Conservation (phyloP, 2,329 filamentous ascomycete species). For the Coniochaeta sp. region DNA sequence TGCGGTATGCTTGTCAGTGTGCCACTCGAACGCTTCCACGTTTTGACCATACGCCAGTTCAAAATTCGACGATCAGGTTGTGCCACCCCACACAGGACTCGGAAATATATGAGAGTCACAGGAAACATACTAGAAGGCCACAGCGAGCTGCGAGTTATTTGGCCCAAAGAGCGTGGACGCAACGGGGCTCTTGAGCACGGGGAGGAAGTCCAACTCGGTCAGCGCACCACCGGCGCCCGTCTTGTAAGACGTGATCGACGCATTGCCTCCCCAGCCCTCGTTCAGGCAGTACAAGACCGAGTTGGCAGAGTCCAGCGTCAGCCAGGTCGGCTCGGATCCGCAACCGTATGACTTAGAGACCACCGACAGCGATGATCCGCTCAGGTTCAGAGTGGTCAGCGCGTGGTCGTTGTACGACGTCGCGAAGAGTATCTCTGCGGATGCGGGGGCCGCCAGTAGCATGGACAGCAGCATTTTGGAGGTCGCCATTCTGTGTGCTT, state of each 20-base stretch:
- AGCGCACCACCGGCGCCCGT: slow-evolving; percentile 30
- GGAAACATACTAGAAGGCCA: slow-evolving; percentile 10
- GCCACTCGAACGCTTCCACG: neutral
- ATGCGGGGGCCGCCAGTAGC: slow-evolving; percentile 8
- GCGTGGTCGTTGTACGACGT: slow-evolving; percentile 38
- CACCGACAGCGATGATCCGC: slow-evolving; percentile 27
- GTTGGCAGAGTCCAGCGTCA: slow-evolving; percentile 44
- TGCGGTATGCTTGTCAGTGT: neutral
- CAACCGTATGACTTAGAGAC: slow-evolving; percentile 39
- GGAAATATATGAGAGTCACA: neutral
- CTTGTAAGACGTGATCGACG: slow-evolving; percentile 15
- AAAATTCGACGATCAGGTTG: neutral
- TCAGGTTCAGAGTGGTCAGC: slow-evolving; percentile 33
- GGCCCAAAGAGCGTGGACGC: slow-evolving; percentile 9
- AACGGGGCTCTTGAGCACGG: slow-evolving; percentile 11
- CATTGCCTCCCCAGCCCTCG: slow-evolving; percentile 34
- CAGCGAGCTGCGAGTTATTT: slow-evolving; percentile 7
- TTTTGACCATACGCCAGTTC: neutral
- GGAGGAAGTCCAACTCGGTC: slow-evolving; percentile 12
- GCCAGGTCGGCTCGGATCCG: slow-evolving; percentile 50
- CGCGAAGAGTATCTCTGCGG: slow-evolving; percentile 11
- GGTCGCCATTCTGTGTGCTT: neutral
- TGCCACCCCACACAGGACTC: too few species aligned
- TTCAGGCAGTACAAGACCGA: slow-evolving; percentile 52
- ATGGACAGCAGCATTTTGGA: slow-evolving; percentile 5